Conservation (phyloP, 352 stramenopile genomes). For the Pythium dissotocum region DNA sequence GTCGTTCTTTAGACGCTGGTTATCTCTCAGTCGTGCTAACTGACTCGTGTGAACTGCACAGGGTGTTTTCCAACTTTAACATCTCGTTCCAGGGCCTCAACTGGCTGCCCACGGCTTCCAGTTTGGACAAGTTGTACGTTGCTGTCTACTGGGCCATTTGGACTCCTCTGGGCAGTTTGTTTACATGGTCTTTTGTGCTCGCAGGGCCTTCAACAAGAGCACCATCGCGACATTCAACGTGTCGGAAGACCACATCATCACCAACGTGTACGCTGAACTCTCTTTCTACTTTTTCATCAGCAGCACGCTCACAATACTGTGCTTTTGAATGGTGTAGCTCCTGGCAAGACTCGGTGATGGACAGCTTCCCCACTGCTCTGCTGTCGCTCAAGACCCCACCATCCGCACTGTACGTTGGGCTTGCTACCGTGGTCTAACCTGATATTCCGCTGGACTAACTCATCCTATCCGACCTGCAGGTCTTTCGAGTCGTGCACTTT, state of each 20-base stretch:
- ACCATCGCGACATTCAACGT: slow-evolving; percentile 39
- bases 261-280: slow-evolving; percentile 35
- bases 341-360: slow-evolving; percentile 5
- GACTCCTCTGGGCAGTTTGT: not conserved
- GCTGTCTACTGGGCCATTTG: not conserved
- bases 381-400: slow-evolving; percentile 9
- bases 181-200: not conserved
- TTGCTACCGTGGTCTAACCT: not conserved
- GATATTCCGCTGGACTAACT: not conserved
- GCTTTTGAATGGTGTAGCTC: not conserved
- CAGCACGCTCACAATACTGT: not conserved
- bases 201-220: slow-evolving; percentile 46
- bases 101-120: slow-evolving; percentile 21
- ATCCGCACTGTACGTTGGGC: slow-evolving; percentile 6
- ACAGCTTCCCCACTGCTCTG: slow-evolving; percentile 13
- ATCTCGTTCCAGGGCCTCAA: slow-evolving; percentile 25
- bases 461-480: slow-evolving; percentile 9
- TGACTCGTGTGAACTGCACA: not conserved
- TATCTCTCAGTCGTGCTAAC: not conserved
- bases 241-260: slow-evolving; percentile 36
- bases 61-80: slow-evolving; percentile 31
- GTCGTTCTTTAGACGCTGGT: not conserved
- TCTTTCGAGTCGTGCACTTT: slow-evolving; percentile 28
- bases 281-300: not conserved
- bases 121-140: slow-evolving; percentile 24